A percentile compares a stretch with the other conserved stretches of the same genome.
Evolutionary conservation across 1,284 basidiomycete species (phyloP).

Genomic region (Sanguinoderma infundibulare): DNA sequence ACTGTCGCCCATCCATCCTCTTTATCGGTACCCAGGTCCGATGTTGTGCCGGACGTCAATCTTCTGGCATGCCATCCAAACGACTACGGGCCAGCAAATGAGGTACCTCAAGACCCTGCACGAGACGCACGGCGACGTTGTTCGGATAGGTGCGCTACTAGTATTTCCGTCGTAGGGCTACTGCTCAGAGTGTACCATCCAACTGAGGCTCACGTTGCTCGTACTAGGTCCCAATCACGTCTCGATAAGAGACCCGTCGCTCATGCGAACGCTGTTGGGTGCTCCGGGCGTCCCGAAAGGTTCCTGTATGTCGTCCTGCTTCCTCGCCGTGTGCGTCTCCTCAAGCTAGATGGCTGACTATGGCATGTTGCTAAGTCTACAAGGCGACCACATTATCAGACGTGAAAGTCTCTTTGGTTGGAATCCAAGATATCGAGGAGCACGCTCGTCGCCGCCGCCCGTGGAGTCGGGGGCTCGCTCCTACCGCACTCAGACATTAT

Average conservation of each 20-base stretch:
- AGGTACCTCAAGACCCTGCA: not conserved
- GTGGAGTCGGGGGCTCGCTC: conserved; percentile 58
- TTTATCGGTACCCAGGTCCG: no score
- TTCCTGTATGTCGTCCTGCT: not conserved
- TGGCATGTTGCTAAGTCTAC: not conserved
- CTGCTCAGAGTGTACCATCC: not conserved
- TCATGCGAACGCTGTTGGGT: not conserved
- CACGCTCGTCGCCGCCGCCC: conserved; percentile 53
- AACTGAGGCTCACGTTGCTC: no score
- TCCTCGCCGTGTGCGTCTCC: no score
- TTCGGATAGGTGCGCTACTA: not conserved
- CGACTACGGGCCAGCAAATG: not conserved
- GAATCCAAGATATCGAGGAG: conserved; percentile 37
- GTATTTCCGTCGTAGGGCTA: no score
- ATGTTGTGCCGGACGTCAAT: not conserved
- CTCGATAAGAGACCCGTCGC: conserved; percentile 1
- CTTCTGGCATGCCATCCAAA: not conserved
- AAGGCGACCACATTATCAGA: conserved; percentile 1
- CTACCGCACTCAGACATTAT: conserved; percentile 55
- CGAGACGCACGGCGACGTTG: not conserved
- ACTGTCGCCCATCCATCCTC: no score
- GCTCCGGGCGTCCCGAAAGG: conserved; percentile 9
- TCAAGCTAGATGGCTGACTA: not conserved
- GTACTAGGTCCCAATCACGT: not conserved
- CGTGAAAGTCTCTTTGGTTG: conserved; percentile 22